A percentile compares a stretch with the other conserved stretches of the same genome.
These are phyloP conservation scores for Begonia loranthoides DNA, from an alignment of 306 rosid genomes.

Conservation along the genomic window DNA sequence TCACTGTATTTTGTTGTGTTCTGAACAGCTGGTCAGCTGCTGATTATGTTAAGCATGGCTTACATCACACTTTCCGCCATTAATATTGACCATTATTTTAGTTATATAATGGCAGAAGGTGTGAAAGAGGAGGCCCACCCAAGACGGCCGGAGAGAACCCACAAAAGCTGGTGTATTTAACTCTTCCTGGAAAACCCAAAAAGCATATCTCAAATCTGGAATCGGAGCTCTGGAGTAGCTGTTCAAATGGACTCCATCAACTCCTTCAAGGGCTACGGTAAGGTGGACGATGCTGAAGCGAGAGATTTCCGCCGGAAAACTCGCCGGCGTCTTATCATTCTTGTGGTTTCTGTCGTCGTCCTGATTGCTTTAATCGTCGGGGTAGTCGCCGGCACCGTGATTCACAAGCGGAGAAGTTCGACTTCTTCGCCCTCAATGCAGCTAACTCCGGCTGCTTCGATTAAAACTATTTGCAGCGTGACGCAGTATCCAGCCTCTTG, in stretches of 20 bases:
- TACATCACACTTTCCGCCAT: too few species aligned
- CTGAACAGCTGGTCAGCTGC: too few species aligned
- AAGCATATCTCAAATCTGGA: too few species aligned
- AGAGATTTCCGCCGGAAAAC: constrained; percentile 39
- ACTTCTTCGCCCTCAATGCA: constrained; percentile 20
- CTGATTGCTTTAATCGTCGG: constrained; percentile 29
- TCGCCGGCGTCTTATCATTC: constrained; percentile 40
- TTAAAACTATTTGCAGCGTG: constrained; percentile 44
- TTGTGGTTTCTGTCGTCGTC: constrained; percentile 31
- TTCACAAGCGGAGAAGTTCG: constrained; percentile 32
- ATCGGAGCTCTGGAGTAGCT: too few species aligned
- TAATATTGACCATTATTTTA: too few species aligned
- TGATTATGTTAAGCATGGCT: too few species aligned
- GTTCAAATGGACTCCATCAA: constrained; percentile 42
- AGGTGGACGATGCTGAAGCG: constrained; percentile 62
- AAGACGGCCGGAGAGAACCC: too few species aligned
- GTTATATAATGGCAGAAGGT: too few species aligned
- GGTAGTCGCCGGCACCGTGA: constrained; percentile 33
- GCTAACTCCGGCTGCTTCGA: constrained; percentile 52
- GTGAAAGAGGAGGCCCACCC: too few species aligned
- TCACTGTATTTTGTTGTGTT: too few species aligned
- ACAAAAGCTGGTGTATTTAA: too few species aligned
- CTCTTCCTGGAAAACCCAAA: too few species aligned
- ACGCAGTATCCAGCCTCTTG: constrained; percentile 77
- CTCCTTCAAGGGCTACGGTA: constrained; percentile 91